Base-by-base conservation (phyloP, 441 rosid genomes). In the Mallotus repandus region DNA sequence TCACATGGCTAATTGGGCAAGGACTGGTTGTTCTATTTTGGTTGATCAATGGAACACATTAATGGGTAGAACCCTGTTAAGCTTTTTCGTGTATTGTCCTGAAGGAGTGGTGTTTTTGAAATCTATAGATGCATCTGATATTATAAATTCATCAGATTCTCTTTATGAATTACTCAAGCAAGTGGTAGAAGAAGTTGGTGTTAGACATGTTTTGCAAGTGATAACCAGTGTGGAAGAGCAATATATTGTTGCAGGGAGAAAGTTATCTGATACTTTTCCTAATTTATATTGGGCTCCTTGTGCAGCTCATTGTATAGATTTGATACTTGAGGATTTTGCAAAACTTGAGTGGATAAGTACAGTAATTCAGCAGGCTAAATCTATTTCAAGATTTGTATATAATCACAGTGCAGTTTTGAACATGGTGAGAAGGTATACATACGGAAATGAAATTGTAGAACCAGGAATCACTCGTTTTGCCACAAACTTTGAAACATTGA, bases 231-330 rank as follows among this genome's bases (percentile, higher is more conserved):
- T 79, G 70, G 89, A 87, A 64, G 94, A 85, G 72, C 87, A 85
- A 57, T 87, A 81, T 66, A 65, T 80, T 19, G 76, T 78, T 18
- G 85, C 91, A 11, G 91, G 93, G 7, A 89, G 77, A 76, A 86
- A 74, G 81, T 71, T 94, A 75, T 78, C 84, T 68, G 83, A 82
- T 64, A 73, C 86, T 69, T 86, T 84, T 76, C 93, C 93, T 18
- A 72, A 81, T 68, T 79, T 94, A n/a, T 91, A 85, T 65, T 94
- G 97, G 92, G 84, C 87, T 68, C 92, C 96, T 60, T 91, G 96
- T 81, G 93, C 94, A 43, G 83, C 87, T 57, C 86, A 85, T 50
- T 88, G 91, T 82, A 62, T 89, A 53, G 92, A 88, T 79, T 84
- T 85, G 84, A 89, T 94, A 80, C 89, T 94, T 3, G 88, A 84